Evolutionary conservation across 192 early-diverging fungal species (phyloP), one percentile per base, ranked within the genome.

Genomic region (Funneliformis geosporum): DNA sequence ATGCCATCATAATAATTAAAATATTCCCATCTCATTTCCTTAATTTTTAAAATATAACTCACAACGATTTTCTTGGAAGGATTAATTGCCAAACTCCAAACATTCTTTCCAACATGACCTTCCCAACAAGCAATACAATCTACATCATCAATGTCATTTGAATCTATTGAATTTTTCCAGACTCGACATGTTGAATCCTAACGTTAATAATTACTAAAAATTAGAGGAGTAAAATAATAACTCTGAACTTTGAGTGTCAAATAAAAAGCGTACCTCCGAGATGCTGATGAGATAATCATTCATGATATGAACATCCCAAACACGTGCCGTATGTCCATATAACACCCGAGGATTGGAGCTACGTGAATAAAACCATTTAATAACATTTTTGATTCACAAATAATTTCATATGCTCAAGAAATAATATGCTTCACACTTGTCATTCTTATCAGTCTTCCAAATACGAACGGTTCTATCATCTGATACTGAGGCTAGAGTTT

Each of bases 401-500:
- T 8, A 9, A 55, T 18, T 71, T 44, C 79, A 83, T 79, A 82
- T 77, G 4, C 61, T 67, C 40, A 42, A 71, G 9, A 6, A 55
- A 55, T 7, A 55, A 55, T 14, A n/a, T 21, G 16, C 4, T 21
- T 80, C 75, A 27, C 84, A 82, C 79, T 78, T 83, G 2, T 85
- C 65, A 23, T 83, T 79, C 14, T 55, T 33, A 14, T 73, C 80
- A 12, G 86, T 81, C 4, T 87, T 72, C 95, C 95, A 97, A 2
- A 96, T 60, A 11, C 93, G 89, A 61, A 96, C 85, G 0, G 95
- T 92, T 16, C 95, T 89, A 83, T 97, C 95, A 66, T 97, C 95
- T 1, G 93, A 94, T 6, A 93, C 93, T 9, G 92, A 93, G 12
- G 88, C 86, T 4, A 96, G 28, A 10, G 77, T 75, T 8, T 55